phyloP scores from a whole-genome alignment of 2,329 filamentous ascomycete species.

The Fusarium stilboides region DNA sequence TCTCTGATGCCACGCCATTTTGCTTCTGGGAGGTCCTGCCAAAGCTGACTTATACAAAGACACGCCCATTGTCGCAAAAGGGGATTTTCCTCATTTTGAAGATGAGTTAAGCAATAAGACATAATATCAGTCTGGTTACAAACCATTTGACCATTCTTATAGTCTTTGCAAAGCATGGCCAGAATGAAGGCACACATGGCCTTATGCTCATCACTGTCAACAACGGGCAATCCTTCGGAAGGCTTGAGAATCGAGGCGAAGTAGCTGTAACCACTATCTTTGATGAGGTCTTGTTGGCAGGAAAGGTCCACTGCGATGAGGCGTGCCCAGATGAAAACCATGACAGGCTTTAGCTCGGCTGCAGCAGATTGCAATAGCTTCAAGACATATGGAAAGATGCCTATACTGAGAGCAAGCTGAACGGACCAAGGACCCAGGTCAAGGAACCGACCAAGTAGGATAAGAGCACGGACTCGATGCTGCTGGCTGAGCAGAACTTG shows the following conservation, averaged over 20 bases:
- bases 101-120: conserved; percentile 85
- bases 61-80: conserved; percentile 95
- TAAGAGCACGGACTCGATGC: conserved; percentile 90
- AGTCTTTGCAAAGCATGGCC: conserved; percentile 96
- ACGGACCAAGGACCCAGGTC: conserved; percentile 98
- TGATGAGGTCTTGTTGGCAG: conserved; percentile 93
- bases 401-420: conserved; percentile 96
- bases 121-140: conserved; percentile 94
- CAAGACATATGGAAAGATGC: conserved; percentile 98
- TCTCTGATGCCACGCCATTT: conserved; percentile 97
- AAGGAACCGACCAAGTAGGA: conserved; percentile 92
- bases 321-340: conserved; percentile 99
- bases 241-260: conserved; percentile 95
- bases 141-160: conserved; percentile 91
- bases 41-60: conserved; percentile 94
- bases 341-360: conserved; percentile 94
- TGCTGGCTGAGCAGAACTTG: conserved; percentile 97
- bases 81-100: conserved; percentile 88
- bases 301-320: conserved; percentile 95
- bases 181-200: conserved; percentile 99
- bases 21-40: conserved; percentile 90
- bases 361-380: conserved; percentile 97
- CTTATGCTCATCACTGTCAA: conserved; percentile 93
- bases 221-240: conserved; percentile 84
- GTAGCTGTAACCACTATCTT: conserved; percentile 97